Evolutionary conservation across 805 yeast species (phyloP).

Genomic region (Yarrowia sp.): DNA sequence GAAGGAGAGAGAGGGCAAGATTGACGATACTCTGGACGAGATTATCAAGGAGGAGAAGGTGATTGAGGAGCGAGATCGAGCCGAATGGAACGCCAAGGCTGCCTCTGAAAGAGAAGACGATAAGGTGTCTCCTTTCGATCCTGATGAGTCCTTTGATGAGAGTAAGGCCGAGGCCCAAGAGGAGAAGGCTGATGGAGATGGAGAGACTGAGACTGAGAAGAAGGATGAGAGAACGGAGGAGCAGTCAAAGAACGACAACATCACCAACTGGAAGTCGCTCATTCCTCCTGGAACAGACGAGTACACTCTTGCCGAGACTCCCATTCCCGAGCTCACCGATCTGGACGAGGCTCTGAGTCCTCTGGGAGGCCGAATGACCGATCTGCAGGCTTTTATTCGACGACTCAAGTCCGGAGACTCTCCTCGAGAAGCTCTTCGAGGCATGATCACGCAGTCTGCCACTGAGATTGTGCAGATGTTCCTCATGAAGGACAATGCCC

Average conservation of each 20-base stretch:
- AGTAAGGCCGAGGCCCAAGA: not conserved
- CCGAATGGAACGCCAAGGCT: not conserved
- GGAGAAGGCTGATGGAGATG: not conserved
- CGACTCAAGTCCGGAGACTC: constrained; percentile 87
- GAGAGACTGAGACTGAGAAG: not conserved
- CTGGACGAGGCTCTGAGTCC: constrained; percentile 70
- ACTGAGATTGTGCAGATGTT: constrained; percentile 88
- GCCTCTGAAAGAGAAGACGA: constrained; percentile 1
- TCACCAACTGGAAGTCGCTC: constrained; percentile 13
- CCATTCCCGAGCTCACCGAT: constrained; percentile 44
- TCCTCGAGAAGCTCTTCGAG: constrained; percentile 75
- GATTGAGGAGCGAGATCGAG: constrained; percentile 9
- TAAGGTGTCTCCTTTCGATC: not conserved
- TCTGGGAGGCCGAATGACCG: constrained; percentile 94
- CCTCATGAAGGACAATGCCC: constrained; percentile 52
- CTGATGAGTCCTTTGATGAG: not conserved
- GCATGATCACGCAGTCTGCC: constrained; percentile 83
- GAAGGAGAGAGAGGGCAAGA: constrained; percentile 41
- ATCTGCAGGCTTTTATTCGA: constrained; percentile 86
- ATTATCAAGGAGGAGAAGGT: constrained; percentile 28
- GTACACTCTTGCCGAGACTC: constrained; percentile 29
- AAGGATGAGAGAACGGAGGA: not conserved
- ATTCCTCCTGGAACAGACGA: constrained; percentile 39
- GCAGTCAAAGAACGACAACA: not conserved
- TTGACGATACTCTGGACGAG: constrained; percentile 30